Conservation (phyloP, 768 basidiomycete genomes). For the Lyophyllum shimeji region DNA sequence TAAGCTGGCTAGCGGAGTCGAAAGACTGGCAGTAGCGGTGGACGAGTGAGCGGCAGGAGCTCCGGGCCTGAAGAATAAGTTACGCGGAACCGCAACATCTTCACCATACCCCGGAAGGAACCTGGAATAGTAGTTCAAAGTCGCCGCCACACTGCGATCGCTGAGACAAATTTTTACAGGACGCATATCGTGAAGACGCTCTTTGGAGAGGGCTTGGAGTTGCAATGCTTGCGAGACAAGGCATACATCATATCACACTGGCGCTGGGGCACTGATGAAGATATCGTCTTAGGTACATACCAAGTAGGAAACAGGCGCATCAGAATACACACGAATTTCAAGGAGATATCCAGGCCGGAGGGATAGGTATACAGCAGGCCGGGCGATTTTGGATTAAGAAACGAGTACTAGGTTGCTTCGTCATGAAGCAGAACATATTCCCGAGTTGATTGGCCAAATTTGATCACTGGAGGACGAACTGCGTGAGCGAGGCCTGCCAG, state of each 20-base stretch:
- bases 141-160: neutral
- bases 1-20: neutral
- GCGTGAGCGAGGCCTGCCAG: neutral
- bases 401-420: conserved; percentile 46
- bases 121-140: neutral
- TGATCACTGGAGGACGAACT: conserved; percentile 57
- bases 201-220: neutral
- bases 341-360: neutral
- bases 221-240: neutral
- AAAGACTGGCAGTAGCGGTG: neutral
- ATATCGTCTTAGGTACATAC: neutral
- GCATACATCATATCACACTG: neutral
- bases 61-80: too few species aligned
- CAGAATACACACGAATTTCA: conserved; percentile 2
- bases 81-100: neutral
- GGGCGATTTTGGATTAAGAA: neutral
- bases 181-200: neutral
- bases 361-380: neutral
- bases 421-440: conserved; percentile 89
- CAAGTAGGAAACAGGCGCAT: neutral
- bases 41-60: neutral
- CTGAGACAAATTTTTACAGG: neutral
- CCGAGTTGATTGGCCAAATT: conserved; percentile 77
- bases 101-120: neutral
- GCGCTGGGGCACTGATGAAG: neutral